Evolutionary conservation across 2,329 filamentous ascomycete genomes (phyloP), one percentile per base, ranked within the genome.

Genomic region (Ophiostoma sp.): DNA sequence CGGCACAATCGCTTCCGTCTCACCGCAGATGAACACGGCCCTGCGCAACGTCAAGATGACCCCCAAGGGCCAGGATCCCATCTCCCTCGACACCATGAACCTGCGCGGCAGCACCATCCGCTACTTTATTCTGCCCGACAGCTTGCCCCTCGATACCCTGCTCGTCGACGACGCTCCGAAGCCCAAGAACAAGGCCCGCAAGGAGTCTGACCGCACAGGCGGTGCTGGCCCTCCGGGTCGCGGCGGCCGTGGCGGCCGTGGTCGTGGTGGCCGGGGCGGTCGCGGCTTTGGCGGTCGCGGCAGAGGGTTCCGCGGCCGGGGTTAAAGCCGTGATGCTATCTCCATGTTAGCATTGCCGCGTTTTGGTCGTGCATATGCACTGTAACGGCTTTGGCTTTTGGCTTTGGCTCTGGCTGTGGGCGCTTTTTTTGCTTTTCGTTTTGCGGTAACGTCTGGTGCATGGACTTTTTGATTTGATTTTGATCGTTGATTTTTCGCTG

Each of bases 161-260:
- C 85, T 99, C 71, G 93, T 99, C 74, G 95, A 99, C 78, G 95
- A 99, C 80, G 88, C 92, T 75, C 93, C 94, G 66, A 99, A 99
- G 84, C 94, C 95, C 71, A 98, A 98, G 90, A 99, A 99, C 83
- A 99, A 99, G 88, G 94, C 95, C 40, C 87, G 94, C 77, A 99
- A 99, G 85, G 95, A 98, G 81, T 85, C 84, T 44, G 85, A 87
- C 69, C 82, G 88, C 64, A 85, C 86, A 62, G 82, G 77, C 41
- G 84, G 83, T 62, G 77, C 40, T 84, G 83, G 63, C 79, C 84
- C 45, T 82, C 60, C 87, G 69, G 79, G 84, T 18, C 71, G 73
- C 3, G 72, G 75, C 67, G 74, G 75, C 1, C 68, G 75, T 4
- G 77, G 79, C 27, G 79, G 80, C 8, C 77, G 79, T n/a, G 69